A percentile compares a stretch with the other conserved stretches of the same genome.
Evolutionary conservation across 2,329 filamentous ascomycete genomes (phyloP).

Genomic region (Tolypocladium nubicola): DNA sequence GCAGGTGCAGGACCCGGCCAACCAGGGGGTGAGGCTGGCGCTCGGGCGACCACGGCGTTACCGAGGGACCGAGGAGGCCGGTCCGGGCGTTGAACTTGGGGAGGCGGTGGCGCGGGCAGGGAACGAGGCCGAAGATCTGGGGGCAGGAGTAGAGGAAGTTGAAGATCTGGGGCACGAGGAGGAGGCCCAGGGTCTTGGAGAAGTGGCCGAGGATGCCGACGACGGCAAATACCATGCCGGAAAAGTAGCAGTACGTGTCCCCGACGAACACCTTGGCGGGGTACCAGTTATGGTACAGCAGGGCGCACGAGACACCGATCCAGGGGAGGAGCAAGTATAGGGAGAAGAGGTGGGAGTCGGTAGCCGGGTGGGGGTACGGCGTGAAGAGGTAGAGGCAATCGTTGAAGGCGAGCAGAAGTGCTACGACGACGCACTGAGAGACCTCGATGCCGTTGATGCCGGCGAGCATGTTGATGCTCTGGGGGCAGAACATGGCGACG

Average conservation of each 20-base stretch:
- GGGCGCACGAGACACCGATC: slow-evolving; percentile 78
- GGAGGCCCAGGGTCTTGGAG: slow-evolving; percentile 85
- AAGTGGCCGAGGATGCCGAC: slow-evolving; percentile 96
- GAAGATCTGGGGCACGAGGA: slow-evolving; percentile 89
- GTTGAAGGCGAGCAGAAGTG: slow-evolving; percentile 72
- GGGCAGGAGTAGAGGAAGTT: slow-evolving; percentile 93
- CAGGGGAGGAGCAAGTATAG: slow-evolving; percentile 92
- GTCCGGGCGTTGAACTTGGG: slow-evolving; percentile 80
- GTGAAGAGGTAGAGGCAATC: slow-evolving; percentile 79
- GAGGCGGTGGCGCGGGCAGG: slow-evolving; percentile 85
- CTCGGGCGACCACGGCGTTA: slow-evolving; percentile 60
- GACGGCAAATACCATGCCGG: slow-evolving; percentile 96
- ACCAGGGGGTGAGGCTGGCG: slow-evolving; percentile 59
- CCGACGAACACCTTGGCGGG: slow-evolving; percentile 92
- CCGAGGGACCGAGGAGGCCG: slow-evolving; percentile 76
- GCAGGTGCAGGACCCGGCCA: slow-evolving; percentile 51
- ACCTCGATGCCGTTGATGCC: slow-evolving; percentile 99
- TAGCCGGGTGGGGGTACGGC: slow-evolving; percentile 82
- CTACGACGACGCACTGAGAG: slow-evolving; percentile 84
- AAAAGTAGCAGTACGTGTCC: slow-evolving; percentile 99
- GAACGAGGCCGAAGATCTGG: slow-evolving; percentile 81
- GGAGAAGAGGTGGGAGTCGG: slow-evolving; percentile 91
- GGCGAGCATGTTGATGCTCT: slow-evolving; percentile 98
- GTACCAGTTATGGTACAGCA: slow-evolving; percentile 91
- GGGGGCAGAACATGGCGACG: slow-evolving; percentile 93